Evolutionary conservation across 495 filamentous ascomycete genomes (phyloP), one percentile per base, ranked within the genome.

Genomic region (Hypomontagnella monticulosa): DNA sequence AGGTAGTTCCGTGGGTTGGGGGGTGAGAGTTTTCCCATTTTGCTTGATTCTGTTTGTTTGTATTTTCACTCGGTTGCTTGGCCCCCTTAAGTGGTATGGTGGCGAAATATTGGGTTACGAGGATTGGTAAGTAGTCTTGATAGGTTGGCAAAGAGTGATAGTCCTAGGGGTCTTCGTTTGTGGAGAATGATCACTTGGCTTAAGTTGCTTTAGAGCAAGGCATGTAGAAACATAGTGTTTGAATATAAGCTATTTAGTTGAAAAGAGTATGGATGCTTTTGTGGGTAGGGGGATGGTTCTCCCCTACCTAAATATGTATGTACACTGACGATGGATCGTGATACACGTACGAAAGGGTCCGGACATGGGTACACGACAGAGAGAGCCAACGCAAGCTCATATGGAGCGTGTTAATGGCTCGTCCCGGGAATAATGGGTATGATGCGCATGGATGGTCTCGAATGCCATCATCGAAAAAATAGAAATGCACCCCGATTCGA

Each of bases 391-490:
- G 18, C 4, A 14, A 38, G 36, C 36, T 38, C n/a, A 9, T 38
- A 2, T 11, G 36, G 10, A 38, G 36, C 3, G 36, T 12, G 36
- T 11, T 11, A 49, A 6, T 14, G n/a, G 4, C 32, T 36, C 19
- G 32, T 18, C 32, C 19, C 40, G n/a, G 23, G 30, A 19, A n/a
- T 41, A 55, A 54, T 43, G n/a, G 23, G 30, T n/a, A n/a, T 41
- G 62, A 54, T 43, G 48, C 54, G 27, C 53, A 41, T 48, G 54
- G 54, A 54, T 46, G 33, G 52, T 34, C 50, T 36, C 41, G 47
- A 38, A 67, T 67, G 58, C 58, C 64, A 67, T 67, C 58, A 67
- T 67, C 64, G 58, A 57, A 67, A 32, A 43, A 15, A 37, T 15
- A 38, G 62, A 30, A 51, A 56, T 14, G 47, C 47, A 37, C 16